Conservation (phyloP, 768 basidiomycete species). For the Macrolepiota fuliginosa region DNA sequence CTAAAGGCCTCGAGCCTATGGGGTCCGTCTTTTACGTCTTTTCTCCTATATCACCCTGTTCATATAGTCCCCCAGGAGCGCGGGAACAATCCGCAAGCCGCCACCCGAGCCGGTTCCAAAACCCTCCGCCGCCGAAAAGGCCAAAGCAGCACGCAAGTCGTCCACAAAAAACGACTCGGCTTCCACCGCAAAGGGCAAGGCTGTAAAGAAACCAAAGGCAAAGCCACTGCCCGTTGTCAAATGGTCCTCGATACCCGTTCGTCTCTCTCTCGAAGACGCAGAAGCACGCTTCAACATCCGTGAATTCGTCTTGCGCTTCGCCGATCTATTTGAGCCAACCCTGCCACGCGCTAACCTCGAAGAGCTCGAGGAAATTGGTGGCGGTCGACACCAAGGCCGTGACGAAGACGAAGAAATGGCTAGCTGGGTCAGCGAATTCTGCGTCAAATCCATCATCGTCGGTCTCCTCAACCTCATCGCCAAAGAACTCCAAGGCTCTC, state of each 20-base stretch:
- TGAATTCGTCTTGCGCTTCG: constrained; percentile 71
- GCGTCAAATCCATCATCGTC: constrained; percentile 60
- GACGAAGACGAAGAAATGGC: constrained; percentile 40
- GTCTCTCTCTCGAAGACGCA: constrained; percentile 43
- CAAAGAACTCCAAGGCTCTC: constrained; percentile 36
- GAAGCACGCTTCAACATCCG: constrained; percentile 68
- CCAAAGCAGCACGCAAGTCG: constrained; percentile 14
- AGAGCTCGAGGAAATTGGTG: constrained; percentile 59
- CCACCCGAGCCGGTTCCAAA: constrained; percentile 5
- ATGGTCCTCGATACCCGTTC: constrained; percentile 52
- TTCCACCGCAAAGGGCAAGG: constrained; percentile 7
- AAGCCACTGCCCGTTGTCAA: constrained; percentile 42
- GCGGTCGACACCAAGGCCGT: constrained; percentile 23
- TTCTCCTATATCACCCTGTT: not conserved
- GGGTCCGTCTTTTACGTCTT: constrained; percentile 40
- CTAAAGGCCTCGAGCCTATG: constrained; percentile 55
- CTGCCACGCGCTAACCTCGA: constrained; percentile 48
- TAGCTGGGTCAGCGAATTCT: constrained; percentile 66
- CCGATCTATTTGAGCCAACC: constrained; percentile 42
- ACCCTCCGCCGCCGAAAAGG: constrained; percentile 11
- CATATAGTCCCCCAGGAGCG: constrained; percentile 15
- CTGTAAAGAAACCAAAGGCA: constrained; percentile 26
- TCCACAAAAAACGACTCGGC: constrained; percentile 12
- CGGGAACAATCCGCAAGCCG: constrained; percentile 14
- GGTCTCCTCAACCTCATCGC: constrained; percentile 57